Base-by-base conservation (phyloP, 1,284 basidiomycete species). In the Neolentinus lepideus region DNA sequence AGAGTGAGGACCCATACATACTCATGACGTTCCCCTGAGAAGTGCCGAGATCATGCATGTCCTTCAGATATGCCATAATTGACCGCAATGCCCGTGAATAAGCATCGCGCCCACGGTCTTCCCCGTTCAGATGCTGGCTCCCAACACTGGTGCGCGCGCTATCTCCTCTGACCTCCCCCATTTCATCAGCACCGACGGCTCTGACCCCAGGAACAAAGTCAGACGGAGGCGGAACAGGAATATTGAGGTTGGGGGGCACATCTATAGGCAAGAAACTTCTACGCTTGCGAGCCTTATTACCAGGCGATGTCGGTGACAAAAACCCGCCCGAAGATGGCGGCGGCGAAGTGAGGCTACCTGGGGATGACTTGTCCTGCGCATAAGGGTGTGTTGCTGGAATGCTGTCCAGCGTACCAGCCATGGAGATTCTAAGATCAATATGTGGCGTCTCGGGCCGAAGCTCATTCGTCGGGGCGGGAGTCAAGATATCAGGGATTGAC, bases 11-110 rank as follows among this genome's bases (percentile, higher is more conserved):
- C 22, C 77, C 78, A 65, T 84, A 83, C 70, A 85, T 72, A 59
- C 80, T 80, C 58, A 79, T 58, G 12, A 76, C 69, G 58, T 76
- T 75, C 11, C 72, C 67, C 63, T 87, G 84, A 3, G 80, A 77
- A 55, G 82, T 67, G 22, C 80, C 81, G 31, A 99, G 77, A 66
- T 98, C 95, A 65, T 95, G 89, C 80, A 99, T 88, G 66, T 99
- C 96, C 64, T 87, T 87, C 21, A 99, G 79, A 71, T 98, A 98
- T 16, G 90, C 88, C 88, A 98, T 94, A 38, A 99, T 84, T 11
- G 90, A 90, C 57, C 92, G 83, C 52, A 98, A 75, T 24, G 90
- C 92, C 48, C 84, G 79, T 62, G 81, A 80, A 63, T 90, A 89
- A 33, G 81, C 78, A 65, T 90, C 87, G 46, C 82, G 75, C 16